phyloP scores from a whole-genome alignment of 805 yeast species.

The Kazachstania bromeliacearum region DNA sequence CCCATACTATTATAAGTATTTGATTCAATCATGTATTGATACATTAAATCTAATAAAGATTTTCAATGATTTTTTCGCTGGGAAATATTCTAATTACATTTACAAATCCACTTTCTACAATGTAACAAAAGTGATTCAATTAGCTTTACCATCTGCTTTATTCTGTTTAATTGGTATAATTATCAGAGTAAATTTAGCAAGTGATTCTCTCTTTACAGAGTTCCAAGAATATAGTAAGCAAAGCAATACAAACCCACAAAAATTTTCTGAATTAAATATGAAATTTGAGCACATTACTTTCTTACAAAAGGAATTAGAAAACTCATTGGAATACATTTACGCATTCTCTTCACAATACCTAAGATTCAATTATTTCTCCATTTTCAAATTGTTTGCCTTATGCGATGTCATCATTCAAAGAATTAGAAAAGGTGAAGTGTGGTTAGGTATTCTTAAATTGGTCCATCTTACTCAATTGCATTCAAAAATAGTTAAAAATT shows the following conservation, averaged over 20 bases:
- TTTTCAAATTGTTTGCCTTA: conserved; percentile 24
- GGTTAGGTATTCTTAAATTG: conserved; percentile 16
- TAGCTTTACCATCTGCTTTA: conserved; percentile 21
- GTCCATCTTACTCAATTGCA: conserved; percentile 14
- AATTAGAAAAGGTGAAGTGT: conserved; percentile 23
- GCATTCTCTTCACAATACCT: conserved; percentile 19
- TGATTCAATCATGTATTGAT: conserved; percentile 14
- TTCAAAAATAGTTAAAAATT: conserved; percentile 15
- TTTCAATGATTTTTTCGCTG: conserved; percentile 19
- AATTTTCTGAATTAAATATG: conserved; percentile 3
- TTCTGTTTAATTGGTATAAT: conserved; percentile 20
- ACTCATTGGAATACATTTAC: conserved; percentile 18
- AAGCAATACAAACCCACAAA: neutral
- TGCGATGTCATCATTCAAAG: conserved; percentile 25
- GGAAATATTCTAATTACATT: conserved; percentile 12
- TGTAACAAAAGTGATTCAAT: conserved; percentile 21
- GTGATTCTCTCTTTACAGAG: conserved; percentile 12
- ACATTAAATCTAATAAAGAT: conserved; percentile 13
- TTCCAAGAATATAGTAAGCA: conserved; percentile 9
- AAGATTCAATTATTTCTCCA: conserved; percentile 26
- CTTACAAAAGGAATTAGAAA: conserved; percentile 20
- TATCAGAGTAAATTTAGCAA: conserved; percentile 20
- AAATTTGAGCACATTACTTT: conserved; percentile 18
- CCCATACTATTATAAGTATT: conserved; percentile 18
- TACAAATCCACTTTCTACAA: conserved; percentile 17